Conservation (phyloP, 176 grass and related monocot genomes). For the Tillandsia leiboldiana region DNA sequence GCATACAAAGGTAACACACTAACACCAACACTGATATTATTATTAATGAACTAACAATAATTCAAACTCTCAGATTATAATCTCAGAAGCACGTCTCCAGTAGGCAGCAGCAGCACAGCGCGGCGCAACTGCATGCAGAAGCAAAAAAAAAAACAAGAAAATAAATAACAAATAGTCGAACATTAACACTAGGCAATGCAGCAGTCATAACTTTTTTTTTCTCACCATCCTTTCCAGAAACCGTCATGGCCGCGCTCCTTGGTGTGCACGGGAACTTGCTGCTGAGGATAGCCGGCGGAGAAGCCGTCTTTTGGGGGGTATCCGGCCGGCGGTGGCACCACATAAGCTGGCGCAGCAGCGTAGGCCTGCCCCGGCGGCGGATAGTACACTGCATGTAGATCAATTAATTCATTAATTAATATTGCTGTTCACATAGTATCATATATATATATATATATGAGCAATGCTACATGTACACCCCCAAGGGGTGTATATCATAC, state of each 20-base stretch:
- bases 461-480: too few species aligned
- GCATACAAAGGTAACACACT: too few species aligned
- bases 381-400: slow-evolving; percentile 6
- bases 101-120: slow-evolving; percentile 58
- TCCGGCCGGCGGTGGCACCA: slow-evolving; percentile 32
- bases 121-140: slow-evolving; percentile 52
- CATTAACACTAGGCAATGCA: not conserved
- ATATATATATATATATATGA: not conserved
- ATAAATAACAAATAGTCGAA: not conserved
- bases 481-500: too few species aligned
- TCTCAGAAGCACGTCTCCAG: slow-evolving; percentile 59
- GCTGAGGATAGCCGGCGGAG: slow-evolving; percentile 21
- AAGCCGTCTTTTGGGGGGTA: slow-evolving; percentile 1
- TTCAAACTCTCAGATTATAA: not conserved
- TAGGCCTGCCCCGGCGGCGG: slow-evolving; percentile 28
- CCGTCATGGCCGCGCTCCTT: slow-evolving; percentile 34
- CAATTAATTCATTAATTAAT: not conserved
- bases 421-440: not conserved
- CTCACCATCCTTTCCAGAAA: slow-evolving; percentile 71
- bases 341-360: slow-evolving; percentile 39
- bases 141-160: not conserved
- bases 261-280: slow-evolving; percentile 14
- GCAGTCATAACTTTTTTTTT: not conserved
- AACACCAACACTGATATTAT: too few species aligned
- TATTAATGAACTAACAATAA: too few species aligned